Evolutionary conservation across 768 basidiomycete genomes (phyloP).

Genomic region (Collybiopsis luxurians): DNA sequence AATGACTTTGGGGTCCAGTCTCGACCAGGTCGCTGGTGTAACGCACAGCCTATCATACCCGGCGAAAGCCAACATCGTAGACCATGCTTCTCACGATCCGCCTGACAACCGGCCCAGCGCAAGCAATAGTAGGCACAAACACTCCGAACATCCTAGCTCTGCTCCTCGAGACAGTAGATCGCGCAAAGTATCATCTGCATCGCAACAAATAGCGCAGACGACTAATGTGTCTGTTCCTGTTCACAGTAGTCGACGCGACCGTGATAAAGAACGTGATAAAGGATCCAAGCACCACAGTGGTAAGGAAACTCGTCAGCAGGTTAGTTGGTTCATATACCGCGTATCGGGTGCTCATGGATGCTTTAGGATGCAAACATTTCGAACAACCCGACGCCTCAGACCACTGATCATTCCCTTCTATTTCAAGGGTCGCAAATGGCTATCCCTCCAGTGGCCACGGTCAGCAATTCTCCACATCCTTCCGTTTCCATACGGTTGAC

Average conservation of each 20-base stretch:
- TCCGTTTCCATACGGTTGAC: constrained; percentile 1
- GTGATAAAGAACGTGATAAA: constrained; percentile 3
- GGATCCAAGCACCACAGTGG: background rate
- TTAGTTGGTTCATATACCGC: background rate
- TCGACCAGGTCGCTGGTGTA: too few species aligned
- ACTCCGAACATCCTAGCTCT: background rate
- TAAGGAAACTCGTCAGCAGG: background rate
- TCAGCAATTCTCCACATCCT: constrained; percentile 2
- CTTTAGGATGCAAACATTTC: background rate
- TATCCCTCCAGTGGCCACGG: background rate
- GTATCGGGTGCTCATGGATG: background rate
- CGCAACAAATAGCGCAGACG: background rate
- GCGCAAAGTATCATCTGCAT: background rate
- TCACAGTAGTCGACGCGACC: constrained; percentile 2
- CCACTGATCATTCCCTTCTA: background rate
- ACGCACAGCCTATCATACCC: too few species aligned
- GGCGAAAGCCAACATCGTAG: background rate
- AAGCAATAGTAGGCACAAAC: background rate
- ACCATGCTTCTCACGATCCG: background rate
- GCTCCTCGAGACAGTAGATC: background rate
- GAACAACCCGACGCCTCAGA: background rate
- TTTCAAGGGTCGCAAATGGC: constrained; percentile 1
- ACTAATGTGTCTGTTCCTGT: background rate
- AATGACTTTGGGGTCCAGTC: too few species aligned
- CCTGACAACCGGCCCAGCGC: background rate